These are phyloP conservation scores for Penicillium oxalicum DNA, from an alignment of 2,329 filamentous ascomycete species.

Conservation along the genomic window DNA sequence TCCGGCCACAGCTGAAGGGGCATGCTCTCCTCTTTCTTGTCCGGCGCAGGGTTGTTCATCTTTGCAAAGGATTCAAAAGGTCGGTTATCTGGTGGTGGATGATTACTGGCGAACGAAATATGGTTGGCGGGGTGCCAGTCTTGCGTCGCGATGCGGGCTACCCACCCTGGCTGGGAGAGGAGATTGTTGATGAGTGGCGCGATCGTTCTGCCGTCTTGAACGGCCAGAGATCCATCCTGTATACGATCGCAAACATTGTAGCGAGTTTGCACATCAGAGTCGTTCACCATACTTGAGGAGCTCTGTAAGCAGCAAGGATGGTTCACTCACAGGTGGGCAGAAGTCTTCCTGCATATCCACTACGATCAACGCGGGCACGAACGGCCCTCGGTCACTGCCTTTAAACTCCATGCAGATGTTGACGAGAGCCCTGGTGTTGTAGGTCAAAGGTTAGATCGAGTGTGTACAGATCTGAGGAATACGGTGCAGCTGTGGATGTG, in stretches of 20 bases:
- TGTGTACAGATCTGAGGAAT: background rate
- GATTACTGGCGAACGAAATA: slow-evolving; percentile 83
- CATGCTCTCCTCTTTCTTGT: slow-evolving; percentile 57
- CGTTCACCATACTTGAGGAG: background rate
- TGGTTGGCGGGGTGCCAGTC: slow-evolving; percentile 83
- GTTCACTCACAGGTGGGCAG: slow-evolving; percentile 67
- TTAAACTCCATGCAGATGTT: slow-evolving; percentile 1
- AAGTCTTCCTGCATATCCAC: slow-evolving; percentile 95
- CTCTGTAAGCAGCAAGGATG: background rate
- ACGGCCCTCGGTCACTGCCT: slow-evolving; percentile 2
- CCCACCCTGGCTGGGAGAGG: slow-evolving; percentile 61
- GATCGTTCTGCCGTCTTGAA: slow-evolving; percentile 66
- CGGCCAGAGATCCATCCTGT: slow-evolving; percentile 77
- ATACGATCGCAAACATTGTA: background rate
- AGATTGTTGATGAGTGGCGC: slow-evolving; percentile 67
- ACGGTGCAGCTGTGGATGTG: background rate
- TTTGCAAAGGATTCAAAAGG: slow-evolving; percentile 62
- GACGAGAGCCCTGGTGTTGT: too few species aligned
- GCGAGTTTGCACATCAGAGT: slow-evolving; percentile 6
- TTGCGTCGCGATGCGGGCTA: slow-evolving; percentile 73
- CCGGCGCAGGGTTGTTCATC: slow-evolving; percentile 47
- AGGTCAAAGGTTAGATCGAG: too few species aligned
- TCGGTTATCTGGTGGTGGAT: slow-evolving; percentile 54
- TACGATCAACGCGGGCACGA: slow-evolving; percentile 58
- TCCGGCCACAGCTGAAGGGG: slow-evolving; percentile 74